Evolutionary conservation across 2,329 filamentous ascomycete species (phyloP), one percentile per base, ranked within the genome.

Genomic region (Curvularia eragrostidis): DNA sequence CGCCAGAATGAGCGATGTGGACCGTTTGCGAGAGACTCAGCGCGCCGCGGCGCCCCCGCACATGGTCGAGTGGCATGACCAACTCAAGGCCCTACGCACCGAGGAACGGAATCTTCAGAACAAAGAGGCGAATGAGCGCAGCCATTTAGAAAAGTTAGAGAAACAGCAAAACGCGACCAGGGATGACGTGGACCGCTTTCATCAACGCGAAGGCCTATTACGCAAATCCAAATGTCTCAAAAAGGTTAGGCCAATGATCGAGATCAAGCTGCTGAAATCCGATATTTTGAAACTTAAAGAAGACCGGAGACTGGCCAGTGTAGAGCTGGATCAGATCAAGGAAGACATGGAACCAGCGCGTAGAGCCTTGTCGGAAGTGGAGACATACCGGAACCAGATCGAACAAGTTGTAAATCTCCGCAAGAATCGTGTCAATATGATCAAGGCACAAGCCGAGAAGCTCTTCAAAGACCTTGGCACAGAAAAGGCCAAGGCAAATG

Each of bases 21-120:
- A 96, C 43, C 84, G 97, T 19, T 83, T 99, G 0, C 84, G 88
- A 58, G 91, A 95, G 68, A 99, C 95, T 0, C 88, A 97, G 61
- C 87, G 93, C 70, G 95, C 95, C 32, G 93, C 93, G 6, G 95
- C 93, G 0, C 88, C 91, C 0, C 83, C 89, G 44, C 82, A 96
- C 59, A 93, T 98, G 86, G 83, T 91, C 5, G 78, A 86, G 21
- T 91, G 88, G 87, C 93, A 98, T 72, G 83, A 87, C 2, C 76
- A 88, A 59, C 83, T 99, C 18, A 95, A 91, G 71, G 80, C 80
- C 1, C 78, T 94, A 41, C 87, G 93, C 59, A 85, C 81, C 49
- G 82, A 88, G 30, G 88, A 95, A 70, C 93, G 90, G 67, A 81
- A 82, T 21, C 67, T 89, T 1, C 83, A 89, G 64, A 76, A 81